Percentiles rank a stretch among this genome's conserved stretches.
phyloP scores from a whole-genome alignment of 2,329 filamentous ascomycete genomes.

The Stachybotrys echinatus region DNA sequence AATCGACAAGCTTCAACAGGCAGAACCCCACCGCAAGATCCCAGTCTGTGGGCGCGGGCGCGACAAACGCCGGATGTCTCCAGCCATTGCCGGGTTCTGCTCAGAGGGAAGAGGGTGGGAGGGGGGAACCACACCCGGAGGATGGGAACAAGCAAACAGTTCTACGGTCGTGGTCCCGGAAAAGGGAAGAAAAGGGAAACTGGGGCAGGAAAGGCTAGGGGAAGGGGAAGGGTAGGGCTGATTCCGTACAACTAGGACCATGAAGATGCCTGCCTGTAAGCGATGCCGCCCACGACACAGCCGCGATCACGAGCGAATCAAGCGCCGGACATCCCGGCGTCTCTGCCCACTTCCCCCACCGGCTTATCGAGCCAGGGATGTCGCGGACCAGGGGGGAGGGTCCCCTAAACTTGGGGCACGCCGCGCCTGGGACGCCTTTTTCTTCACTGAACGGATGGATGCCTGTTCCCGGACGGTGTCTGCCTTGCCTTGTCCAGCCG shows the following conservation, averaged over 20 bases:
- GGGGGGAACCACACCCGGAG: no score
- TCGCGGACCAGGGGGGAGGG: neutral
- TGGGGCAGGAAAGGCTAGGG: no score
- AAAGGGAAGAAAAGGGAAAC: no score
- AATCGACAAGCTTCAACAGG: no score
- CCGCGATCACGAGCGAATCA: constrained; percentile 25
- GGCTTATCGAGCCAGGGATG: constrained; percentile 7
- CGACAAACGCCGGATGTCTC: no score
- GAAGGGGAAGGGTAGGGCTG: constrained; percentile 13
- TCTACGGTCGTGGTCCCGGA: no score
- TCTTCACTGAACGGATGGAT: neutral
- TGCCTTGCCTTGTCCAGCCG: neutral
- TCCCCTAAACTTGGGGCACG: neutral
- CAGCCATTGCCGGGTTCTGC: no score
- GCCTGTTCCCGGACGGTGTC: neutral
- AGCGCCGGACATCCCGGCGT: neutral
- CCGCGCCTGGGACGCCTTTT: neutral
- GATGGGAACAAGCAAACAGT: no score
- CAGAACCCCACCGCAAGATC: no score
- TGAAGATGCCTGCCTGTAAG: constrained; percentile 16
- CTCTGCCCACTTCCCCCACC: neutral
- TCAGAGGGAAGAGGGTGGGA: neutral
- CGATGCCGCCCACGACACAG: constrained; percentile 21
- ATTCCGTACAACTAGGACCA: constrained; percentile 4
- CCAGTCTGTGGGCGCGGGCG: no score